Conservation (phyloP, 2,329 filamentous ascomycete species). For the Westerdykella sp. region DNA sequence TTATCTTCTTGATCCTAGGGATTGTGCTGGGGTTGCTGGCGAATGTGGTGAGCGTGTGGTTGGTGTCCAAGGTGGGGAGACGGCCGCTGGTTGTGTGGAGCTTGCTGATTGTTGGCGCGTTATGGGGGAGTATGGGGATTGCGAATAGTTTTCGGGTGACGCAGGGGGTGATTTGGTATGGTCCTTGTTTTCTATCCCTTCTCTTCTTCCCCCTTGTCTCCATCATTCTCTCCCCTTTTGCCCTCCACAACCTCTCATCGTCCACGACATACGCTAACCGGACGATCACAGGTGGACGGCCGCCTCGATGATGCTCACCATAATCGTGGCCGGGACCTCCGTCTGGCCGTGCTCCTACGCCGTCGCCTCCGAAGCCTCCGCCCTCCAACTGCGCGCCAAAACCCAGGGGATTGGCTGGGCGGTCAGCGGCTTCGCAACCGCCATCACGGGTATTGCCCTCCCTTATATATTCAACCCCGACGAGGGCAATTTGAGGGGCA, state of each 20-base stretch:
- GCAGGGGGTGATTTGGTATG: slow-evolving; percentile 37
- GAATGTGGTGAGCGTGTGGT: slow-evolving; percentile 43
- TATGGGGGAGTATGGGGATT: slow-evolving; percentile 47
- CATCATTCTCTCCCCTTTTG: too few species aligned
- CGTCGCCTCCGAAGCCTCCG: slow-evolving; percentile 41
- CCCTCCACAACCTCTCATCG: background rate
- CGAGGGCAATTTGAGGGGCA: slow-evolving; percentile 37
- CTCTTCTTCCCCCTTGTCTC: background rate
- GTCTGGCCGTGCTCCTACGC: slow-evolving; percentile 43
- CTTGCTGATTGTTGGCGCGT: slow-evolving; percentile 24
- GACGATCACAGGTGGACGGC: slow-evolving; percentile 34
- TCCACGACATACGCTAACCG: background rate
- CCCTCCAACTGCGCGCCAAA: slow-evolving; percentile 41
- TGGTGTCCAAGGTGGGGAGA: slow-evolving; percentile 39
- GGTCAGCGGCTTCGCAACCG: slow-evolving; percentile 36
- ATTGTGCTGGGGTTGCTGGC: slow-evolving; percentile 43
- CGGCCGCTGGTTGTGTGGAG: slow-evolving; percentile 37
- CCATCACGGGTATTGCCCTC: slow-evolving; percentile 43
- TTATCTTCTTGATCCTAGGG: slow-evolving; percentile 44
- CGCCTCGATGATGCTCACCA: slow-evolving; percentile 40
- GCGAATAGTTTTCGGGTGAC: slow-evolving; percentile 40
- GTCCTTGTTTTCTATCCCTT: slow-evolving; percentile 1
- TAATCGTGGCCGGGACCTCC: slow-evolving; percentile 39
- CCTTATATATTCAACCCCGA: slow-evolving; percentile 50
- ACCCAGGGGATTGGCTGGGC: slow-evolving; percentile 43